Evolutionary conservation across 805 yeast species (phyloP).

Genomic region (Peterozyma toletana): DNA sequence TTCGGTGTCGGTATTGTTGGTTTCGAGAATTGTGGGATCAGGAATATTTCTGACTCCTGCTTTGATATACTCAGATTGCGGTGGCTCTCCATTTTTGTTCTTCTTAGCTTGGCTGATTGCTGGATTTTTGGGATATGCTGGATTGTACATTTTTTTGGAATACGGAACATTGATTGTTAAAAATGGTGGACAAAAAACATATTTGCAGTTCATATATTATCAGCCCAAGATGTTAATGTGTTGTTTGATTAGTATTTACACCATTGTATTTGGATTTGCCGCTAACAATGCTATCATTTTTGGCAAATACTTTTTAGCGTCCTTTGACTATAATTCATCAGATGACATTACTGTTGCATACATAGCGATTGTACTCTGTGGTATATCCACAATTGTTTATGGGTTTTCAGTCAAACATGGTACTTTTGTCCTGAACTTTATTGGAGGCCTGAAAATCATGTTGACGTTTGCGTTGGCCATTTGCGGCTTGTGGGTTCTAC

Average conservation of each 20-base stretch:
- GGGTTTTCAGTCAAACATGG: slow-evolving; percentile 49
- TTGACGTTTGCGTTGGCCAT: slow-evolving; percentile 39
- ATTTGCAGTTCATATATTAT: slow-evolving; percentile 49
- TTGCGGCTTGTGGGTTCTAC: slow-evolving; percentile 42
- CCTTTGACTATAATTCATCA: slow-evolving; percentile 28
- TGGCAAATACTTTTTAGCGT: slow-evolving; percentile 49
- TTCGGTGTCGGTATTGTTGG: slow-evolving; percentile 48
- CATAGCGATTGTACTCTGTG: slow-evolving; percentile 24
- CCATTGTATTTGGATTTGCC: slow-evolving; percentile 48
- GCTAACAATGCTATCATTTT: slow-evolving; percentile 51
- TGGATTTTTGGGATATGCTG: slow-evolving; percentile 45
- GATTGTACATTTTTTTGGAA: slow-evolving; percentile 50
- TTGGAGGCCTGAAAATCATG: slow-evolving; percentile 46
- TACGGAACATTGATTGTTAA: slow-evolving; percentile 54
- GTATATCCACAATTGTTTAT: slow-evolving; percentile 32
- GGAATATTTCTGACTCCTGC: slow-evolving; percentile 61
- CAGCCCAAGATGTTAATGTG: slow-evolving; percentile 44
- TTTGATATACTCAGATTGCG: slow-evolving; percentile 46
- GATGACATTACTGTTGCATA: slow-evolving; percentile 25
- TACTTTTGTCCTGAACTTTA: slow-evolving; percentile 42
- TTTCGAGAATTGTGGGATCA: slow-evolving; percentile 56
- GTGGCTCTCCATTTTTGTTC: slow-evolving; percentile 47
- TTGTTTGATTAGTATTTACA: slow-evolving; percentile 40
- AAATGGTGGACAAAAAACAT: slow-evolving; percentile 60
- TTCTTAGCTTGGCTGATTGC: slow-evolving; percentile 49